These are phyloP conservation scores for Primulina eburnea DNA, from an alignment of 257 asterid genomes.

Conservation along the genomic window DNA sequence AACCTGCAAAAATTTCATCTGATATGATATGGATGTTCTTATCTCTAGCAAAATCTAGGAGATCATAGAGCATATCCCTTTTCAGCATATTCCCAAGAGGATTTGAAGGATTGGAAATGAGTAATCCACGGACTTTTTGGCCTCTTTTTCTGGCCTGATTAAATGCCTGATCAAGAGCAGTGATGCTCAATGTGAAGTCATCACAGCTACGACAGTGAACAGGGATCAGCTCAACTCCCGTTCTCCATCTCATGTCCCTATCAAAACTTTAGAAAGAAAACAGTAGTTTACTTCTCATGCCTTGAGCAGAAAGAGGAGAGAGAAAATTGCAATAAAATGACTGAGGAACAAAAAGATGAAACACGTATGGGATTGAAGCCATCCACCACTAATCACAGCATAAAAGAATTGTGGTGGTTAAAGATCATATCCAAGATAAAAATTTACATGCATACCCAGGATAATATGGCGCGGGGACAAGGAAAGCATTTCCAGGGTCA, in stretches of 20 bases:
- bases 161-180: slow-evolving; percentile 85
- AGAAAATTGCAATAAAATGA: background rate
- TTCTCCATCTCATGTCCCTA: slow-evolving; percentile 82
- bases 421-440: slow-evolving; percentile 6
- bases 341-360: slow-evolving; percentile 8
- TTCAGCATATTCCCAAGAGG: slow-evolving; percentile 75
- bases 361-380: background rate
- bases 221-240: slow-evolving; percentile 88
- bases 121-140: slow-evolving; percentile 81
- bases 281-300: slow-evolving; percentile 22
- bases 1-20: slow-evolving; percentile 88
- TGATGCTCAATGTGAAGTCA: slow-evolving; percentile 59
- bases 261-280: slow-evolving; percentile 61
- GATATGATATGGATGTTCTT: slow-evolving; percentile 88
- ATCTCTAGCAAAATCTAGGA: slow-evolving; percentile 80
- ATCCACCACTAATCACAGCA: background rate
- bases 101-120: slow-evolving; percentile 84
- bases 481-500: slow-evolving; percentile 91
- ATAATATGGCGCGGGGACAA: slow-evolving; percentile 89
- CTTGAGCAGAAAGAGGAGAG: background rate
- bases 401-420: slow-evolving; percentile 16
- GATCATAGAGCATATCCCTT: slow-evolving; percentile 47
- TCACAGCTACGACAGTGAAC: slow-evolving; percentile 93
- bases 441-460: slow-evolving; percentile 60
- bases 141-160: slow-evolving; percentile 93